Evolutionary conservation across 148 eudicot species (phyloP).

Genomic region (Rhododendron henanense): DNA sequence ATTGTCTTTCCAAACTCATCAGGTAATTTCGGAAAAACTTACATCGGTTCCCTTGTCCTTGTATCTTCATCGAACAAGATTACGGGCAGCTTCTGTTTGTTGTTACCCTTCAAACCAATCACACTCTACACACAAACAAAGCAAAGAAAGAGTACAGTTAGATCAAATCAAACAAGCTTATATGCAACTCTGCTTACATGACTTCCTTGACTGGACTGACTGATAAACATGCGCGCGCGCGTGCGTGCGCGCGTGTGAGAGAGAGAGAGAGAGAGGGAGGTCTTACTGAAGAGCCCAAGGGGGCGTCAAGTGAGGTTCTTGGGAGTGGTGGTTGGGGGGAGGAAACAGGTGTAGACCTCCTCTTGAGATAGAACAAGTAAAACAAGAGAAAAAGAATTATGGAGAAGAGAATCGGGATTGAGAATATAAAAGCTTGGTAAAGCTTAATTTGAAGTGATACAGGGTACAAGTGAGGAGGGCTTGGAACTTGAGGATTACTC

Average conservation of each 20-base stretch:
- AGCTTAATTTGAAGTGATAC: slow-evolving; percentile 66
- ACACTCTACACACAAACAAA: slow-evolving; percentile 4
- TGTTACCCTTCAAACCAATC: slow-evolving; percentile 16
- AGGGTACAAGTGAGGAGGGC: slow-evolving; percentile 51
- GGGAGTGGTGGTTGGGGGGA: slow-evolving; percentile 22
- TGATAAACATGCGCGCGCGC: not conserved
- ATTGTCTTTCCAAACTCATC: not conserved
- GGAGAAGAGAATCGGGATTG: slow-evolving; percentile 78
- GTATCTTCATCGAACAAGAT: slow-evolving; percentile 16
- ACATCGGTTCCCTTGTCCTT: slow-evolving; percentile 2
- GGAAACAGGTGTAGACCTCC: slow-evolving; percentile 32
- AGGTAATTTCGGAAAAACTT: not conserved
- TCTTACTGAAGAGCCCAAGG: slow-evolving; percentile 32
- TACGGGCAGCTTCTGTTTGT: slow-evolving; percentile 19
- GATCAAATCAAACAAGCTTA: not conserved
- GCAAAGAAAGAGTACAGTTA: not conserved
- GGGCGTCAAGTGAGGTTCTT: slow-evolving; percentile 17
- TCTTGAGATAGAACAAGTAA: slow-evolving; percentile 82
- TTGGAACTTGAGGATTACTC: slow-evolving; percentile 30
- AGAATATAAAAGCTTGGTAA: slow-evolving; percentile 77
- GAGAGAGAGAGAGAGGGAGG: not conserved
- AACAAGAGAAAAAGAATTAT: slow-evolving; percentile 76
- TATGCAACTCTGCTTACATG: not conserved
- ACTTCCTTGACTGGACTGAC: not conserved
- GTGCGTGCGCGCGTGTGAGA: too few relatives aligned